Base-by-base conservation (phyloP, 139 green algal species). In the Penium margaritaceum region DNA sequence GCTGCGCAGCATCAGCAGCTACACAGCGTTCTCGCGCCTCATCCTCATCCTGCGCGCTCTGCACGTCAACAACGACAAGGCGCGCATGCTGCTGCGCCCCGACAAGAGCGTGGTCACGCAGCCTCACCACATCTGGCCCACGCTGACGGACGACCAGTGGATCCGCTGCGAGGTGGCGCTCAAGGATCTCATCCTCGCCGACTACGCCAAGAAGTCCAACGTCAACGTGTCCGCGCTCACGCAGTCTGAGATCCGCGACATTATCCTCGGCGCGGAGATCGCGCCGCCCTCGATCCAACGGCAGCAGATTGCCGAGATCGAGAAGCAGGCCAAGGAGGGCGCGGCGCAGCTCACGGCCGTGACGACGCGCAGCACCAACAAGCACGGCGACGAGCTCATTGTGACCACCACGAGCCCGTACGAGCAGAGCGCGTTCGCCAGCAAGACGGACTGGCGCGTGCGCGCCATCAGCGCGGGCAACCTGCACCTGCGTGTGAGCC, bases 141-240 rank as follows among this genome's bases (percentile, higher is more conserved):
- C 82, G 9, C 89, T 99, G 32, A 96, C 88, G 0, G 95, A 99
- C 80, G 93, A 98, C 84, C 90, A 96, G 83, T 98, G 94, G 95
- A 95, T 99, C 86, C 97, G 96, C 88, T 91, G 96, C 53, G 72
- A 86, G 58, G 67, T 88, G 3, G 77, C 81, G 44, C 84, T 84
- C 15, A 82, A 80, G 55, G 95, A 99, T 76, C 88, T 99, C 24
- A 98, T 99, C 76, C 81, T 99, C 73, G 91, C 88, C 4, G 95
- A 99, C 85, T 99, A 98, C 81, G 86, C 90, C 68, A 96, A 97
- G 87, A 98, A 98, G 88, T 98, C 97, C 90, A 97, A 97, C 70
- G 95, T 99, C 67, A 97, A 97, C 79, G 89, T 94, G 76, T 85
- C 84, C 21, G 91, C 92, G n/a, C 85, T 97, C 36, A 96, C 91